These are phyloP conservation scores for Populus alba DNA, from an alignment of 345 rosid species.

Conservation along the genomic window DNA sequence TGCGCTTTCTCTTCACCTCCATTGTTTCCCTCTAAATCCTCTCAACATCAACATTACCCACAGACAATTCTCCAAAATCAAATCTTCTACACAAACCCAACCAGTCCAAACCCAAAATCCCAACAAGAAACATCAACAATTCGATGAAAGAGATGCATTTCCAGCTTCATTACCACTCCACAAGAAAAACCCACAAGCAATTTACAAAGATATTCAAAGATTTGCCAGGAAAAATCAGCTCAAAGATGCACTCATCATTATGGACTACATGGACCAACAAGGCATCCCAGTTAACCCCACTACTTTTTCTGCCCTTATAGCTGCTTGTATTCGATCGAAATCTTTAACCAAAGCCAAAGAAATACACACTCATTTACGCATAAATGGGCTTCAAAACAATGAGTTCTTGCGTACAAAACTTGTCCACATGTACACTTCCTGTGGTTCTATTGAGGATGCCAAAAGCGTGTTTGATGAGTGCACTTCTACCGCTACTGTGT, in stretches of 20 bases:
- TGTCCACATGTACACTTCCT: slow-evolving; percentile 64
- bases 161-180: slow-evolving; percentile 26
- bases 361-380: slow-evolving; percentile 57
- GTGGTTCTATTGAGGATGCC: slow-evolving; percentile 67
- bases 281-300: slow-evolving; percentile 74
- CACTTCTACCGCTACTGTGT: slow-evolving; percentile 40
- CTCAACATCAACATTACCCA: background rate
- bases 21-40: background rate
- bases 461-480: slow-evolving; percentile 60
- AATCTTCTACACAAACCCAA: background rate
- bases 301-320: slow-evolving; percentile 67
- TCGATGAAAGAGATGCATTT: background rate
- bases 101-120: background rate
- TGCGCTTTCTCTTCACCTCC: background rate
- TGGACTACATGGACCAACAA: slow-evolving; percentile 62
- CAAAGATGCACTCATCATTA: slow-evolving; percentile 56
- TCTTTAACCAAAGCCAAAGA: slow-evolving; percentile 52
- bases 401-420: slow-evolving; percentile 67
- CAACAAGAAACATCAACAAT: background rate
- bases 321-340: slow-evolving; percentile 66
- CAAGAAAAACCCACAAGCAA: slow-evolving; percentile 49
- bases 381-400: slow-evolving; percentile 65
- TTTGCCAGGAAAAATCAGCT: slow-evolving; percentile 61
- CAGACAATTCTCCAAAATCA: background rate
- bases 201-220: slow-evolving; percentile 58